Evolutionary conservation across 768 basidiomycete species (phyloP).

Genomic region (Rossbeevera mucosa): DNA sequence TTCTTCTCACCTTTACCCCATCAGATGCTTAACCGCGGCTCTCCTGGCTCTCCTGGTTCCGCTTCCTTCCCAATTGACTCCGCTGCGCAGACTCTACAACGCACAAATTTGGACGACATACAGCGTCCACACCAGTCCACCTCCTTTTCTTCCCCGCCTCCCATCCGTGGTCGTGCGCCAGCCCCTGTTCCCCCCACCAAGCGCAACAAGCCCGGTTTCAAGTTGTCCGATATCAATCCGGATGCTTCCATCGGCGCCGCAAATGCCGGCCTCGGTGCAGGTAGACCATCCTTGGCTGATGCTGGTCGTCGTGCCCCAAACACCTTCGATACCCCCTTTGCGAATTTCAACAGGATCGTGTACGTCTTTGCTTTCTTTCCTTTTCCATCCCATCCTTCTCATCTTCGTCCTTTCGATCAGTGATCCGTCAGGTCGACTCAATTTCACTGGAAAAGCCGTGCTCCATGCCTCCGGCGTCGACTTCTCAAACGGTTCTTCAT

Average conservation of each 20-base stretch:
- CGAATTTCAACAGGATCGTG: constrained; percentile 93
- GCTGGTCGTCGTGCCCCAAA: constrained; percentile 33
- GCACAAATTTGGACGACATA: constrained; percentile 29
- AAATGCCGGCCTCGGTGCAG: constrained; percentile 67
- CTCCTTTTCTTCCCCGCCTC: constrained; percentile 33
- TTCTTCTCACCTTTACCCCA: constrained; percentile 16
- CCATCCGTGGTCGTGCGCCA: constrained; percentile 26
- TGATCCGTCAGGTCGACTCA: constrained; percentile 93
- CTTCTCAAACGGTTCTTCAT: constrained; percentile 87
- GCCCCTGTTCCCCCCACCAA: constrained; percentile 37
- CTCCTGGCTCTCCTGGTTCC: constrained; percentile 22
- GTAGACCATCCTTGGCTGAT: constrained; percentile 50
- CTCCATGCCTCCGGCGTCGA: constrained; percentile 84
- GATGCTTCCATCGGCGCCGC: constrained; percentile 49
- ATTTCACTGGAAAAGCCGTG: constrained; percentile 90
- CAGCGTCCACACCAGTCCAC: constrained; percentile 32
- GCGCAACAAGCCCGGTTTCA: constrained; percentile 52
- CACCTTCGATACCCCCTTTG: constrained; percentile 72
- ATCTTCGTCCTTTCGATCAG: constrained; percentile 36
- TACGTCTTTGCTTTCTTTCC: constrained; percentile 40
- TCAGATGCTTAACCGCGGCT: constrained; percentile 47
- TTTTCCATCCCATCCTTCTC: constrained; percentile 1
- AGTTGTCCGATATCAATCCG: constrained; percentile 58
- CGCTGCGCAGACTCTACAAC: constrained; percentile 37
- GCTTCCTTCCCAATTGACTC: constrained; percentile 37